phyloP scores from a whole-genome alignment of 345 rosid species.

The Euclidium syriacum region DNA sequence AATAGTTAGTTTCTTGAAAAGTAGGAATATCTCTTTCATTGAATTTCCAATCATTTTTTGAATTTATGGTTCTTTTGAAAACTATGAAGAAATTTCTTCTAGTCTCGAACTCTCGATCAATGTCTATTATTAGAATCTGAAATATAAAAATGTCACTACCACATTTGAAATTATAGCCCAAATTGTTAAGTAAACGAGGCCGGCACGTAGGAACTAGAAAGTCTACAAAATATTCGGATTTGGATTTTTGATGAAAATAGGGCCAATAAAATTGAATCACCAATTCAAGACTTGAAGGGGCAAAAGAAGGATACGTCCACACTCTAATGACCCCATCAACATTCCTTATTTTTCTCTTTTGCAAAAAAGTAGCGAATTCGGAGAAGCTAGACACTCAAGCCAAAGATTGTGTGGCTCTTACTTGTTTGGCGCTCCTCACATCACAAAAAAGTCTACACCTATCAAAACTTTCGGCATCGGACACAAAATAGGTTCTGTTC shows the following conservation, averaged over 20 bases:
- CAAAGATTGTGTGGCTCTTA: not conserved
- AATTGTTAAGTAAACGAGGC: not conserved
- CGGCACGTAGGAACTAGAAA: slow-evolving; percentile 5
- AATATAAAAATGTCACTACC: not conserved
- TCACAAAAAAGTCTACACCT: not conserved
- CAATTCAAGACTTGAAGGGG: slow-evolving; percentile 12
- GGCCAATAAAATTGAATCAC: not conserved
- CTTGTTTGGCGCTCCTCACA: not conserved
- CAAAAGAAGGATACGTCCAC: slow-evolving; percentile 2
- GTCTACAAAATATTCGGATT: not conserved
- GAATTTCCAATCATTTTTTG: too few species aligned
- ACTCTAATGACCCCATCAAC: slow-evolving; percentile 3
- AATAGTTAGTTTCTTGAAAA: not conserved
- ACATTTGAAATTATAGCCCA: not conserved
- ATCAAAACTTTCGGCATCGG: too few species aligned
- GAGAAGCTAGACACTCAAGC: not conserved
- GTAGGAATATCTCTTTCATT: not conserved
- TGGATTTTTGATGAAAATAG: not conserved
- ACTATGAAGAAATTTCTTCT: too few species aligned
- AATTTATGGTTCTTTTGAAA: too few species aligned
- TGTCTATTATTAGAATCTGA: not conserved
- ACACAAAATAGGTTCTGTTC: too few species aligned
- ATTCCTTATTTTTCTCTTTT: not conserved
- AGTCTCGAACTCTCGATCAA: too few species aligned
- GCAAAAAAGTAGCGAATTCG: not conserved